Conservation (phyloP, 257 asterid genomes). For the Thymus quinquecostatus region DNA sequence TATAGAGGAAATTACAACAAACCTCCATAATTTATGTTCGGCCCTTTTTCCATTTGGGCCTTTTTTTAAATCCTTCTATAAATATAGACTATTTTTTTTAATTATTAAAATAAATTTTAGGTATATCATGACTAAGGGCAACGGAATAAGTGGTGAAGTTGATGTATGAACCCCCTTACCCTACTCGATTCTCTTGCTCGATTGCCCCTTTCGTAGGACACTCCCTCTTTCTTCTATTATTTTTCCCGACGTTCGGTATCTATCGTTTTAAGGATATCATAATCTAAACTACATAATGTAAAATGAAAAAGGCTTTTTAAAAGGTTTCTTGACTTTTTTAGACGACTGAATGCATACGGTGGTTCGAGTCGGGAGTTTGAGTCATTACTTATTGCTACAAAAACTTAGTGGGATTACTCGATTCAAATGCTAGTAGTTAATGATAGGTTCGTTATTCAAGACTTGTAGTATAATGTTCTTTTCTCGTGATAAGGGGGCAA, state of each 20-base stretch:
- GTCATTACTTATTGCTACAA: not conserved
- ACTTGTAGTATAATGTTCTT: not conserved
- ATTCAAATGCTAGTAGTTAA: not conserved
- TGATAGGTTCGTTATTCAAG: not conserved
- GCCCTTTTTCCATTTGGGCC: not conserved
- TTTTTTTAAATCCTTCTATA: too few species aligned
- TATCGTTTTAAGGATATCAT: constrained; percentile 15
- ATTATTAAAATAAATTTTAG: not conserved
- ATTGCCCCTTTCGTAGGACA: constrained; percentile 47
- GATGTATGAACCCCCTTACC: constrained; percentile 54
- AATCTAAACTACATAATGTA: not conserved
- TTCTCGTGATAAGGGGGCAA: not conserved
- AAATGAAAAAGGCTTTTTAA: not conserved
- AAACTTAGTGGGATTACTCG: not conserved
- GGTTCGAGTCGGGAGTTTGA: too few species aligned
- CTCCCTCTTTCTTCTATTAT: constrained; percentile 42
- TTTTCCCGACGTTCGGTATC: constrained; percentile 25
- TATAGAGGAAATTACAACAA: constrained; percentile 12
- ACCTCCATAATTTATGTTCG: not conserved
- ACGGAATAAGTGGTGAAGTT: constrained; percentile 36
- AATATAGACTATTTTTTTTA: not conserved
- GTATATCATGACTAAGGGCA: constrained; percentile 7
- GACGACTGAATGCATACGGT: too few species aligned
- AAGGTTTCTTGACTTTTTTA: too few species aligned
- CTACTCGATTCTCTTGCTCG: constrained; percentile 39